These are phyloP conservation scores for Stevia rebaudiana DNA, from an alignment of 140 eudicot species.

Conservation along the genomic window DNA sequence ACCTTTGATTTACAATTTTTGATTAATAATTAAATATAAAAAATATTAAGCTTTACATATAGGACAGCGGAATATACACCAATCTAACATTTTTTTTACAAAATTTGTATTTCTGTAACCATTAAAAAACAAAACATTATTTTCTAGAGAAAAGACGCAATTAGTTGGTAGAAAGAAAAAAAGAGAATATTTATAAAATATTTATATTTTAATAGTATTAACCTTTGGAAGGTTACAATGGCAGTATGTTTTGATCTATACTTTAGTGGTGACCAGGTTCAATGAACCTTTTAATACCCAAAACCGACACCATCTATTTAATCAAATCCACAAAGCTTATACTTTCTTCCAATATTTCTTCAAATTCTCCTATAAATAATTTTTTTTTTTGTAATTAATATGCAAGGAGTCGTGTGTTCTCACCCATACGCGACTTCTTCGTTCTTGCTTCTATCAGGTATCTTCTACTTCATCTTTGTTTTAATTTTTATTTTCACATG, in stretches of 20 bases:
- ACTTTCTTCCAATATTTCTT: background rate
- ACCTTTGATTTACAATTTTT: no score
- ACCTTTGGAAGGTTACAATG: constrained; percentile 7
- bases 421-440: background rate
- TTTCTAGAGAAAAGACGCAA: background rate
- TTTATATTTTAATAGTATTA: background rate
- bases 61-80: no score
- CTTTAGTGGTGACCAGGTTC: constrained; percentile 12
- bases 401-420: constrained; percentile 11
- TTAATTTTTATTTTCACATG: no score
- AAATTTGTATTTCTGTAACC: background rate
- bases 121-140: constrained; percentile 6
- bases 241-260: constrained; percentile 9
- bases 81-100: background rate
- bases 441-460: constrained; percentile 18
- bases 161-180: constrained; percentile 8
- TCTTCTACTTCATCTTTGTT: background rate
- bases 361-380: background rate
- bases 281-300: constrained; percentile 10
- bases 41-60: no score
- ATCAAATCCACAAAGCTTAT: background rate
- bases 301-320: constrained; percentile 9
- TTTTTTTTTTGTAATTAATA: background rate
- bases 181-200: constrained; percentile 7
- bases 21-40: no score